These are phyloP conservation scores for Pythium biforme DNA, from an alignment of 352 stramenopile species.

Conservation along the genomic window DNA sequence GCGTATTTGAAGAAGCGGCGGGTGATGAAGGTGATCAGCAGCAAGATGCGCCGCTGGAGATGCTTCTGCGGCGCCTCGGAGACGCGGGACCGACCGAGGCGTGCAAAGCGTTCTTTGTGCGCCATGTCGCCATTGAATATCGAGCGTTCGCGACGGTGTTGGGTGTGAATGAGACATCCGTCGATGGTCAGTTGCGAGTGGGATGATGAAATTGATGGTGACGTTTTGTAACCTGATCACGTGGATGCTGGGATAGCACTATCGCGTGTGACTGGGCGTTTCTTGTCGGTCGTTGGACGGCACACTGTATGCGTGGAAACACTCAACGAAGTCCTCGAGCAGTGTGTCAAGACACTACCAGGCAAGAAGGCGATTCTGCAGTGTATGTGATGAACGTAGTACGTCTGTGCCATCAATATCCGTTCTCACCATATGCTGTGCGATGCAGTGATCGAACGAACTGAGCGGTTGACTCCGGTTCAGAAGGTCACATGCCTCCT, in stretches of 20 bases:
- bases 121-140: conserved; percentile 13
- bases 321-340: neutral
- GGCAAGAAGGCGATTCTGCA: conserved; percentile 7
- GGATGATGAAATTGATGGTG: neutral
- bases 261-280: conserved; percentile 11
- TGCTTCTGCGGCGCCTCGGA: conserved; percentile 6
- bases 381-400: conserved; percentile 1
- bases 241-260: conserved; percentile 1
- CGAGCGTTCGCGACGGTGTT: conserved; percentile 14
- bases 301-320: conserved; percentile 3
- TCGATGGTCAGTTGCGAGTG: neutral
- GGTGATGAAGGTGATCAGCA: neutral
- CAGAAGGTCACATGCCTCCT: conserved; percentile 17
- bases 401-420: neutral
- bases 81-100: neutral
- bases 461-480: conserved; percentile 5
- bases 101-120: conserved; percentile 17
- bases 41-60: neutral
- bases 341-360: neutral
- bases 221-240: neutral
- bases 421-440: neutral
- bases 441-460: conserved; percentile 7
- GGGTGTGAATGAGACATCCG: neutral
- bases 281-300: neutral
- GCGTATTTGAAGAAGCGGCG: conserved; percentile 10